Percentiles rank a stretch among this genome's conserved stretches.
Evolutionary conservation across 768 basidiomycete species (phyloP).

Genomic region (Pleurotus platypus): DNA sequence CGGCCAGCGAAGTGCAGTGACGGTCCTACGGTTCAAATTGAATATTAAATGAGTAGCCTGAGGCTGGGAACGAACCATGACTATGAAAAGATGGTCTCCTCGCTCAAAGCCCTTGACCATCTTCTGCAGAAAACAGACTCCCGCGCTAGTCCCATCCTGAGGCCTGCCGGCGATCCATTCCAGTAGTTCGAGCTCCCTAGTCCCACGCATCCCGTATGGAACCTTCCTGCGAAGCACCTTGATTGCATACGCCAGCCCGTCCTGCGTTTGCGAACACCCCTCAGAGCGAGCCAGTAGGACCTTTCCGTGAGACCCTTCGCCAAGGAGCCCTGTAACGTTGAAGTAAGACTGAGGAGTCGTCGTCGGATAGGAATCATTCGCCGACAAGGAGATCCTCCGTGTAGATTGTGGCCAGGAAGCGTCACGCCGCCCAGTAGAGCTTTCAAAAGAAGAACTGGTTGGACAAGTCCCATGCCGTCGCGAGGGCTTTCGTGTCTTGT

Average conservation of each 20-base stretch:
- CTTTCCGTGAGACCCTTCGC: slow-evolving; percentile 21
- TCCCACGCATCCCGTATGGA: neutral
- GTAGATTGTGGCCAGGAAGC: no score
- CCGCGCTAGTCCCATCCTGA: neutral
- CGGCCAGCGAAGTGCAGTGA: slow-evolving; percentile 25
- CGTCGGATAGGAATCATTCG: no score
- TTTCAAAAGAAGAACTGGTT: no score
- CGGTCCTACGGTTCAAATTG: slow-evolving; percentile 9
- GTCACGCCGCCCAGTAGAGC: no score
- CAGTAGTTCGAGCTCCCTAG: slow-evolving; percentile 18
- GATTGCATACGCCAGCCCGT: slow-evolving; percentile 15
- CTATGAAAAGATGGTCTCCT: slow-evolving; percentile 17
- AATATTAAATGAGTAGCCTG: neutral
- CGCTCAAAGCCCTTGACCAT: slow-evolving; percentile 19
- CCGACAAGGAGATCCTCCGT: no score
- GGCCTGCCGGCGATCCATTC: slow-evolving; percentile 13
- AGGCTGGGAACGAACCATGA: slow-evolving; percentile 16
- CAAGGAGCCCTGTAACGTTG: slow-evolving; percentile 13
- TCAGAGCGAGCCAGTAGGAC: slow-evolving; percentile 18
- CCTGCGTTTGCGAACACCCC: slow-evolving; percentile 1
- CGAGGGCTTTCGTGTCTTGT: no score
- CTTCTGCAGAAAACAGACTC: slow-evolving; percentile 21
- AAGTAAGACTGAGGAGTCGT: neutral
- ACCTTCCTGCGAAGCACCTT: slow-evolving; percentile 17
- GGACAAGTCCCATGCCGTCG: no score